Evolutionary conservation across 73 alveolate genomes (phyloP).

Genomic region (Stentor roeselii): DNA sequence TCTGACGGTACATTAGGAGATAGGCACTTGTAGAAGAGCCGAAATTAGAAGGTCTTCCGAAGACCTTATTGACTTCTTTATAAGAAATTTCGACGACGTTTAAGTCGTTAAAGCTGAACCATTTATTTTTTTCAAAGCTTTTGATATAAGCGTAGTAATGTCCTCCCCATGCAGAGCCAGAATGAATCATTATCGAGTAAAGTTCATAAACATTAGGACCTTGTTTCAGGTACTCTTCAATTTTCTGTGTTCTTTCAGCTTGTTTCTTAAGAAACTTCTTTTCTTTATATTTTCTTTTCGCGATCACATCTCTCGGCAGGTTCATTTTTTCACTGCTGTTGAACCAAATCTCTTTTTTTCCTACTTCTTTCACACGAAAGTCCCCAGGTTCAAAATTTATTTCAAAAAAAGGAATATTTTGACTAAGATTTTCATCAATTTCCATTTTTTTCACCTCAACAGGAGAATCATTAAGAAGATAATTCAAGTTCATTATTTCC

Average conservation of each 20-base stretch:
- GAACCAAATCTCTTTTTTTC: background rate
- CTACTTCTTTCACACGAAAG: too few relatives aligned
- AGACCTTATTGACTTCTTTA: constrained; percentile 57
- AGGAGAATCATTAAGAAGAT: constrained; percentile 44
- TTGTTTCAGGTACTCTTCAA: constrained; percentile 32
- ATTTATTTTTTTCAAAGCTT: constrained; percentile 68
- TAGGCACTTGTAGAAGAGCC: constrained; percentile 24
- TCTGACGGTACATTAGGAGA: constrained; percentile 2
- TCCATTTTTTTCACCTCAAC: constrained; percentile 38
- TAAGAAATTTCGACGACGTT: constrained; percentile 60
- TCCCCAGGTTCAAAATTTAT: too few relatives aligned
- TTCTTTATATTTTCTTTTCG: constrained; percentile 14
- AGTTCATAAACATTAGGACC: constrained; percentile 90
- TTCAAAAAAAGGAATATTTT: background rate
- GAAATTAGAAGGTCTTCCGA: constrained; percentile 57
- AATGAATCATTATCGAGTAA: constrained; percentile 79
- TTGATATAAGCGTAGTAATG: constrained; percentile 93
- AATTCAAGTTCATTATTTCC: constrained; percentile 55
- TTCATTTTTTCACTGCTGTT: background rate
- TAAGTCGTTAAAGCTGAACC: constrained; percentile 90
- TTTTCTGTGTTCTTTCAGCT: background rate
- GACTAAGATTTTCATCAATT: background rate
- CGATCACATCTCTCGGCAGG: background rate
- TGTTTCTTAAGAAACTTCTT: background rate
- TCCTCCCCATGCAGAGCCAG: constrained; percentile 95